A percentile compares a stretch with the other conserved stretches of the same genome.
These are phyloP conservation scores for Phylloporus sp. DNA, from an alignment of 768 basidiomycete genomes.

Conservation along the genomic window DNA sequence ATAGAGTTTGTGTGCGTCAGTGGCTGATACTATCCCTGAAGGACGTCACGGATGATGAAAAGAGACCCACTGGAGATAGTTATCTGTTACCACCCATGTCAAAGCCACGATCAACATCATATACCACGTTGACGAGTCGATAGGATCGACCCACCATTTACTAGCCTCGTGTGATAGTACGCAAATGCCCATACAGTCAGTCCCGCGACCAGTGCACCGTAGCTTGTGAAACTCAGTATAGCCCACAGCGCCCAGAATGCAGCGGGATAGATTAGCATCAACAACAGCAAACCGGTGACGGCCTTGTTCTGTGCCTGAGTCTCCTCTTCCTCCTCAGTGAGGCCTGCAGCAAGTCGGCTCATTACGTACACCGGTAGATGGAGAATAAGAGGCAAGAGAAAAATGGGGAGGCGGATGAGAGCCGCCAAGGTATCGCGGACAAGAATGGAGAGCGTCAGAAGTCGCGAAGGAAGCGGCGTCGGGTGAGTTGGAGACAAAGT, in stretches of 20 bases:
- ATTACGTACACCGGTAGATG: slow-evolving; percentile 84
- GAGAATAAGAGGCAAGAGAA: slow-evolving; percentile 77
- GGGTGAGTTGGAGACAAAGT: slow-evolving; percentile 74
- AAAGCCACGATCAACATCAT: slow-evolving; percentile 17
- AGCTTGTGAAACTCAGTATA: slow-evolving; percentile 65
- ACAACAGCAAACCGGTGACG: slow-evolving; percentile 73
- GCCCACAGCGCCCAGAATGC: slow-evolving; percentile 86
- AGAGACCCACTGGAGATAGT: slow-evolving; percentile 66
- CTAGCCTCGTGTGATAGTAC: slow-evolving; percentile 78
- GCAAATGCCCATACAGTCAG: slow-evolving; percentile 71
- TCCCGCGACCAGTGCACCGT: slow-evolving; percentile 70
- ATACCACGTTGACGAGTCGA: slow-evolving; percentile 16
- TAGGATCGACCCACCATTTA: slow-evolving; percentile 62
- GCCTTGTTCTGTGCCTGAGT: slow-evolving; percentile 97
- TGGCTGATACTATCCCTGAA: slow-evolving; percentile 15
- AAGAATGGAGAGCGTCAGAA: slow-evolving; percentile 74
- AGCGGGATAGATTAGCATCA: slow-evolving; percentile 73
- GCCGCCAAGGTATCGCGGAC: slow-evolving; percentile 70
- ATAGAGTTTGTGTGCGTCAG: slow-evolving; percentile 17
- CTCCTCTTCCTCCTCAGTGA: slow-evolving; percentile 86
- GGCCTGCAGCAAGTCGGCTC: slow-evolving; percentile 64
- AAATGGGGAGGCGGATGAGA: slow-evolving; percentile 79
- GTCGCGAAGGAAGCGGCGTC: slow-evolving; percentile 72
- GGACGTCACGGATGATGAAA: slow-evolving; percentile 1
- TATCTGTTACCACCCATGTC: slow-evolving; percentile 38